Evolutionary conservation across 2,329 filamentous ascomycete species (phyloP), one percentile per base, ranked within the genome.

Genomic region (Phialophora expanda): DNA sequence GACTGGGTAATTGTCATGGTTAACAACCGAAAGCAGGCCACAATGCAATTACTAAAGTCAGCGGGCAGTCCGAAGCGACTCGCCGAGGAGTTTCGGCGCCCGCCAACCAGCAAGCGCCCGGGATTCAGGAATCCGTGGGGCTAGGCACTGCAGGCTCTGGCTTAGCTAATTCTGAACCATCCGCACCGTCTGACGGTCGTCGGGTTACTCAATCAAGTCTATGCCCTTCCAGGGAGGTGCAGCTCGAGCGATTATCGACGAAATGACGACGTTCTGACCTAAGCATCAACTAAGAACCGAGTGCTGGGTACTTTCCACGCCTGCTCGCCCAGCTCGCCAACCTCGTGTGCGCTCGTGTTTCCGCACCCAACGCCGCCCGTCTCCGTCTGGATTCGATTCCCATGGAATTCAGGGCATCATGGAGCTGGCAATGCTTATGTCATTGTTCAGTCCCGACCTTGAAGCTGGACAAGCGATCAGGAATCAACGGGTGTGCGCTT

Each of bases 181-280:
- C 1, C 48, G 26, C 38, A 41, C 38, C 38, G 17, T 14, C 38
- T 24, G 24, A 24, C 24, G 2, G 17, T 14, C 14, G 5, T 41
- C 17, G 9, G 32, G 46, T 8, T 22, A 12, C 24, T 24, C 58
- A 38, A 6, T 24, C 28, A 20, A 41, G 28, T 22, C 58, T 61
- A 61, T 17, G 20, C 57, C 57, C 28, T 2, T 22, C 26, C 28
- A 53, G 57, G 57, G 28, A 60, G 44, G 20, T 26, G 46, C 20
- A 17, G 9, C n/a, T 51, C 48, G 34, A 51, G 22, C 17, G 8
- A 30, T 41, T 32, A 61, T 61, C 28, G 22, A 22, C 12, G 22
- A 12, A 26, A 61, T 61, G 58, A 61, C 58, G 58, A 61, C 20
- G 9, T 50, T 61, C 58, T 61, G 58, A 61, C 58, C 28, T 61